A percentile compares a stretch with the other conserved stretches of the same genome.
Conservation (phyloP, 371 early-diverging fungal species). For the Mortierella sp. region DNA sequence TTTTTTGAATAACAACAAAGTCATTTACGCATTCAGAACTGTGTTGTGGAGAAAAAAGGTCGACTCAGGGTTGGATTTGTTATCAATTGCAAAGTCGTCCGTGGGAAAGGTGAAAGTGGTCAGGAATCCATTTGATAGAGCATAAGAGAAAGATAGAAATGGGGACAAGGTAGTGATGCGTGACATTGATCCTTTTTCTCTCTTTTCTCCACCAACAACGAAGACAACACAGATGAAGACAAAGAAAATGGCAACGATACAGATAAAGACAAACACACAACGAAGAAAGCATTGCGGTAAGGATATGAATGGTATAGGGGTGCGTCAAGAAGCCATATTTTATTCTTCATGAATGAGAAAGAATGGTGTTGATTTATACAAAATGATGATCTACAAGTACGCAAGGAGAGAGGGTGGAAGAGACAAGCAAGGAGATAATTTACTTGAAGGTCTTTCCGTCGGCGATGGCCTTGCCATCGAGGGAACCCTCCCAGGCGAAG, state of each 20-base stretch:
- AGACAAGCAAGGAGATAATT: slow-evolving; percentile 23
- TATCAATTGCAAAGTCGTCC: too few relatives aligned
- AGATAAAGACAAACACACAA: neutral
- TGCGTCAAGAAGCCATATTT: slow-evolving; percentile 17
- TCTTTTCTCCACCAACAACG: neutral
- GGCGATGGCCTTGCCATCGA: slow-evolving; percentile 68
- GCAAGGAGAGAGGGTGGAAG: neutral
- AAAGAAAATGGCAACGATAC: neutral
- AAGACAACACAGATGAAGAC: neutral
- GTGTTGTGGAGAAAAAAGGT: neutral
- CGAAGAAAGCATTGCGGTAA: neutral
- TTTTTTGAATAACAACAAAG: slow-evolving; percentile 10
- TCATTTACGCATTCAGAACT: neutral
- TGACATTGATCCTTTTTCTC: too few relatives aligned
- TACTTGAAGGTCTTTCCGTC: slow-evolving; percentile 90
- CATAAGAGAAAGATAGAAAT: too few relatives aligned
- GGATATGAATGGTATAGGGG: neutral
- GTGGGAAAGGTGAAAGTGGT: too few relatives aligned
- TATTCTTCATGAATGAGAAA: slow-evolving; percentile 1
- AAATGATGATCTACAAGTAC: slow-evolving; percentile 2
- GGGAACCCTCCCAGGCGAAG: slow-evolving; percentile 74
- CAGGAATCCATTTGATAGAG: too few relatives aligned
- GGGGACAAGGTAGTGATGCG: too few relatives aligned
- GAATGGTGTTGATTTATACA: neutral
- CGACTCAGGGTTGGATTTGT: neutral